Evolutionary conservation across 768 basidiomycete genomes (phyloP).

Genomic region (Suillus decipiens): DNA sequence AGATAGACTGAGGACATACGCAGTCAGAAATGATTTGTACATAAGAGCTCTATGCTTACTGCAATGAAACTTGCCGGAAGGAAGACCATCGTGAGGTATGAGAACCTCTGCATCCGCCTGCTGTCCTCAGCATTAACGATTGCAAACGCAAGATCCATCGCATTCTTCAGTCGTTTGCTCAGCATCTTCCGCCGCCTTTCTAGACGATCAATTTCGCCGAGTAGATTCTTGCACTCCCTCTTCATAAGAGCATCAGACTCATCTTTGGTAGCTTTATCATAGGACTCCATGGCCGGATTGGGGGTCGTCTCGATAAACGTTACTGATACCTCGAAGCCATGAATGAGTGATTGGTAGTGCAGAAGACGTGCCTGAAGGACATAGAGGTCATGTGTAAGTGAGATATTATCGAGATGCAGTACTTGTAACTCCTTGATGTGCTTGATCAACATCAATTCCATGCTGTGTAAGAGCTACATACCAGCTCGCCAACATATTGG

Average conservation of each 20-base stretch:
- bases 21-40: too few species aligned
- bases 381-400: conserved; percentile 49
- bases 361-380: conserved; percentile 50
- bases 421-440: not conserved
- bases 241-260: too few species aligned
- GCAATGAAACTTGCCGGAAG: conserved; percentile 45
- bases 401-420: not conserved
- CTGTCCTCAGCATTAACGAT: conserved; percentile 53
- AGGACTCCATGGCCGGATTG: conserved; percentile 43
- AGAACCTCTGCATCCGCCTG: conserved; percentile 41
- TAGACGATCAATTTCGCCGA: conserved; percentile 44
- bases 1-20: too few species aligned
- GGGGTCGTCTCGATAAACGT: conserved; percentile 44
- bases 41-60: not conserved
- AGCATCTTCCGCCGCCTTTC: conserved; percentile 14
- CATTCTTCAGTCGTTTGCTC: conserved; percentile 19
- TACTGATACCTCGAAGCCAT: conserved; percentile 49
- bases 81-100: conserved; percentile 56
- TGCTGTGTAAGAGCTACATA: conserved; percentile 21
- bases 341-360: conserved; percentile 46
- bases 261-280: too few species aligned
- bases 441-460: conserved; percentile 8
- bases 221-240: conserved; percentile 17
- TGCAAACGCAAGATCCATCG: conserved; percentile 38
- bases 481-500: conserved; percentile 47